Conservation (phyloP, 169 alveolate genomes). For the Plasmodium gonderi region DNA sequence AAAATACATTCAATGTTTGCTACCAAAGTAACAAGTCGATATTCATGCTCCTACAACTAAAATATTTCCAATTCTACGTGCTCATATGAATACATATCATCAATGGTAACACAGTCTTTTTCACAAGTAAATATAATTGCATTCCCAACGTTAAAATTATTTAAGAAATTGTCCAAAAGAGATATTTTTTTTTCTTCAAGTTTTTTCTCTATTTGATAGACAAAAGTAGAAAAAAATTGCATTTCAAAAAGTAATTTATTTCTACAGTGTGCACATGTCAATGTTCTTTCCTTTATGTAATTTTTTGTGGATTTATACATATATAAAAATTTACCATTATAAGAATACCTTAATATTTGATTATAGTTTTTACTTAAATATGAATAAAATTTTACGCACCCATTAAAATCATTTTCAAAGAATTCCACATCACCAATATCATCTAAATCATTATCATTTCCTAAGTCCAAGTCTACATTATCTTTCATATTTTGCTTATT, state of each 20-base stretch:
- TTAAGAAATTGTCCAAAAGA: conserved; percentile 11
- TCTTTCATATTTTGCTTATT: conserved; percentile 29
- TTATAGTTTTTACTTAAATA: conserved; percentile 66
- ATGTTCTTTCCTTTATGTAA: not conserved
- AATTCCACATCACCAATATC: conserved; percentile 23
- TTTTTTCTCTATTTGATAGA: conserved; percentile 48
- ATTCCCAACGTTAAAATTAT: conserved; percentile 72
- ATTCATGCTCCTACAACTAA: not conserved
- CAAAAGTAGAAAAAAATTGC: conserved; percentile 63
- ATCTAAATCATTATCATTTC: conserved; percentile 5
- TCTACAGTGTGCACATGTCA: conserved; percentile 44
- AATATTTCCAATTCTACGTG: conserved; percentile 58
- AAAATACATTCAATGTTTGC: not conserved
- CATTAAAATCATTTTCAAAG: conserved; percentile 72
- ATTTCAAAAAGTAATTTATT: conserved; percentile 46
- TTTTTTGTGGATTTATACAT: conserved; percentile 47
- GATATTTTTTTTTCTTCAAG: conserved; percentile 5
- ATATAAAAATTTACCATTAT: conserved; percentile 62
- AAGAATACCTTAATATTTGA: conserved; percentile 71
- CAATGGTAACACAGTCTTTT: conserved; percentile 52
- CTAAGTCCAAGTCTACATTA: not conserved
- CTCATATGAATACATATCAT: conserved; percentile 68
- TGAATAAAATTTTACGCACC: conserved; percentile 69
- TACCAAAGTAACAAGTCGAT: not conserved
- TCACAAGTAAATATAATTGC: conserved; percentile 65